These are phyloP conservation scores for Trichosanthes truncata DNA, from an alignment of 306 rosid genomes.

Conservation along the genomic window DNA sequence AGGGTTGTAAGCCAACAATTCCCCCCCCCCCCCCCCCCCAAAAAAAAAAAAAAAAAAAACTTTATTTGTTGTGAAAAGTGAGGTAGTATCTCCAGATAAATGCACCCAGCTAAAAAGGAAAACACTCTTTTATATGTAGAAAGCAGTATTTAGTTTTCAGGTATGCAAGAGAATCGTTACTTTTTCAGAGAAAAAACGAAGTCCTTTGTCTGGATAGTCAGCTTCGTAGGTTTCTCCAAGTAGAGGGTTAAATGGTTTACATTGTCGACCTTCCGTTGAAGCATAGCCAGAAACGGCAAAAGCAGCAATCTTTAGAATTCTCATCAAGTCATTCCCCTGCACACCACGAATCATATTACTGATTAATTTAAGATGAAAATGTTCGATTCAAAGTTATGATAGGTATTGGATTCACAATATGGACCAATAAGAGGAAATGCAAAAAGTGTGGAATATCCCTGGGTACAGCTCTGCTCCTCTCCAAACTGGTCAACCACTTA, in stretches of 20 bases:
- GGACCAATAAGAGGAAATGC: not conserved
- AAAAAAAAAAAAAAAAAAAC: not conserved
- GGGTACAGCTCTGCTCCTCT: not conserved
- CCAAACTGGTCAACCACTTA: not conserved
- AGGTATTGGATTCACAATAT: not conserved
- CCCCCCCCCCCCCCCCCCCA: not conserved
- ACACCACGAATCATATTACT: constrained; percentile 17
- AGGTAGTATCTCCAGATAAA: not conserved
- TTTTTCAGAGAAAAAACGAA: constrained; percentile 84
- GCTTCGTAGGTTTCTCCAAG: constrained; percentile 98
- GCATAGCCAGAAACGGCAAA: constrained; percentile 98
- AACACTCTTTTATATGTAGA: not conserved
- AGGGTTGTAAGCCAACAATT: constrained; percentile 2
- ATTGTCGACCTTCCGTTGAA: constrained; percentile 94
- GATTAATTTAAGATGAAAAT: constrained; percentile 13
- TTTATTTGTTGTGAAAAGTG: not conserved
- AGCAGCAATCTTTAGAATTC: constrained; percentile 82
- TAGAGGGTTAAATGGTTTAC: constrained; percentile 97
- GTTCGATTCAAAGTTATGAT: not conserved
- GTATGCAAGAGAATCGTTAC: constrained; percentile 25
- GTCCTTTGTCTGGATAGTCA: constrained; percentile 96
- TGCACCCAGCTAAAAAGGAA: not conserved
- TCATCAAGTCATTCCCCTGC: constrained; percentile 98
- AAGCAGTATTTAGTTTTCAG: not conserved
- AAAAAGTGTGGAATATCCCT: not conserved